Percentiles rank a stretch among this genome's conserved stretches.
phyloP scores from a whole-genome alignment of 495 filamentous ascomycete genomes.

The Podospora pseudocomata region DNA sequence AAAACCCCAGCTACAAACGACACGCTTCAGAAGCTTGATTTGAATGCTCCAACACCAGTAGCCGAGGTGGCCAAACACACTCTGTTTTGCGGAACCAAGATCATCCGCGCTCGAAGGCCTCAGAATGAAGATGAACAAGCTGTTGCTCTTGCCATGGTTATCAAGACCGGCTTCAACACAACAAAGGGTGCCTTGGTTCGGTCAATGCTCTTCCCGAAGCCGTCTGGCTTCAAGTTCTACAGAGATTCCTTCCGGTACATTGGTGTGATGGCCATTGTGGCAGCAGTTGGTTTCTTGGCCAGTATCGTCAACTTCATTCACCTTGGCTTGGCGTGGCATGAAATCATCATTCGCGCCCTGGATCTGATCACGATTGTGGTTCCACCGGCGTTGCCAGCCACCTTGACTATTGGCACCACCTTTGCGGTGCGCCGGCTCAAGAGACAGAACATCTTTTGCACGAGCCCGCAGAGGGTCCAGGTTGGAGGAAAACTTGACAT shows the following conservation, averaged over 20 bases:
- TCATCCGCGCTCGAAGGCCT: constrained; percentile 83
- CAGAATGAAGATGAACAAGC: constrained; percentile 79
- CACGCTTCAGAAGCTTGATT: constrained; percentile 66
- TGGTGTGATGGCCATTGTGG: constrained; percentile 91
- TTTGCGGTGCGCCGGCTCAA: constrained; percentile 87
- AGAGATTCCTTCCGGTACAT: constrained; percentile 97
- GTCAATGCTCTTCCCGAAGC: constrained; percentile 98
- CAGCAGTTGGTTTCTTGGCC: constrained; percentile 78
- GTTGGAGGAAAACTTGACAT: constrained; percentile 94
- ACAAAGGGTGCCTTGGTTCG: constrained; percentile 95
- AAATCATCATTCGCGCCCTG: constrained; percentile 86
- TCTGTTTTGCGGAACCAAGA: constrained; percentile 91
- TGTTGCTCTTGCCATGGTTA: constrained; percentile 85
- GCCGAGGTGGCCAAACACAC: constrained; percentile 81
- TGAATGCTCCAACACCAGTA: constrained; percentile 72
- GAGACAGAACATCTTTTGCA: constrained; percentile 89
- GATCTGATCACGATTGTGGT: constrained; percentile 98
- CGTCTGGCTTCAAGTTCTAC: constrained; percentile 97
- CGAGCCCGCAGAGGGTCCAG: constrained; percentile 93
- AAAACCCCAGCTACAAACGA: constrained; percentile 86
- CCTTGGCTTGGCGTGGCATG: constrained; percentile 74
- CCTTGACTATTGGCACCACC: constrained; percentile 91
- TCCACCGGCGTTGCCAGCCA: constrained; percentile 93
- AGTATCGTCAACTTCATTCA: constrained; percentile 92
- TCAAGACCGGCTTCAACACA: constrained; percentile 93